These are phyloP conservation scores for Cladosporium sp. DNA, from an alignment of 2,329 filamentous ascomycete genomes.

Conservation along the genomic window DNA sequence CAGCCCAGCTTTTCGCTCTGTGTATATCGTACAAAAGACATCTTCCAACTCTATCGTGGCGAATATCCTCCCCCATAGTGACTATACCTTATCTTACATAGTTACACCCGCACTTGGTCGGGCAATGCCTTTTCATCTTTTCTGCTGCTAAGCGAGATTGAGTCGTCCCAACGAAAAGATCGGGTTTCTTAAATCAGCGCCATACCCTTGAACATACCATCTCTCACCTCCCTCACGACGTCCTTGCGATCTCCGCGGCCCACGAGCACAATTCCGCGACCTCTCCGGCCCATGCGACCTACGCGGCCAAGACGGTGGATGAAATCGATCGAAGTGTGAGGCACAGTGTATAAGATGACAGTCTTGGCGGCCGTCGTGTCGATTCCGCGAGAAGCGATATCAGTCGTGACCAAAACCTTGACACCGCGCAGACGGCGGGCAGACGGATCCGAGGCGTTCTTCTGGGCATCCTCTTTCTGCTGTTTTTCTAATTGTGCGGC, in stretches of 20 bases:
- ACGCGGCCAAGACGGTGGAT: slow-evolving; percentile 92
- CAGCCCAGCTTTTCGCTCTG: no score
- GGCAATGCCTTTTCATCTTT: no score
- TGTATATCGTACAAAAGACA: no score
- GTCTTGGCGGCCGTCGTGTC: slow-evolving; percentile 88
- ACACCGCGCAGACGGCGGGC: slow-evolving; percentile 63
- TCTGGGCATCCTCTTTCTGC: slow-evolving; percentile 4
- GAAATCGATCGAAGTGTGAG: slow-evolving; percentile 95
- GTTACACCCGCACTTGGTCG: no score
- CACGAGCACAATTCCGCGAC: slow-evolving; percentile 83
- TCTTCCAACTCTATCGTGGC: no score
- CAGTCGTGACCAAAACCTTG: slow-evolving; percentile 90
- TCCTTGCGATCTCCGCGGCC: slow-evolving; percentile 86
- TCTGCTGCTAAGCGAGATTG: no score
- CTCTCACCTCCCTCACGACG: slow-evolving; percentile 84
- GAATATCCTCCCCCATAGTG: no score
- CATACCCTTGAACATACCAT: slow-evolving; percentile 56
- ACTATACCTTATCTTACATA: no score
- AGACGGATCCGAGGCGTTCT: slow-evolving; percentile 3
- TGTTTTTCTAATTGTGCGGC: not conserved
- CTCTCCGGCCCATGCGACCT: slow-evolving; percentile 86
- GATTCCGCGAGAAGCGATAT: slow-evolving; percentile 86
- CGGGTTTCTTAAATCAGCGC: slow-evolving; percentile 40
- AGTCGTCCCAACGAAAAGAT: no score
- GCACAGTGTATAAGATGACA: slow-evolving; percentile 95